Conservation (phyloP, 805 yeast genomes). For the Ogataea haglerorum region DNA sequence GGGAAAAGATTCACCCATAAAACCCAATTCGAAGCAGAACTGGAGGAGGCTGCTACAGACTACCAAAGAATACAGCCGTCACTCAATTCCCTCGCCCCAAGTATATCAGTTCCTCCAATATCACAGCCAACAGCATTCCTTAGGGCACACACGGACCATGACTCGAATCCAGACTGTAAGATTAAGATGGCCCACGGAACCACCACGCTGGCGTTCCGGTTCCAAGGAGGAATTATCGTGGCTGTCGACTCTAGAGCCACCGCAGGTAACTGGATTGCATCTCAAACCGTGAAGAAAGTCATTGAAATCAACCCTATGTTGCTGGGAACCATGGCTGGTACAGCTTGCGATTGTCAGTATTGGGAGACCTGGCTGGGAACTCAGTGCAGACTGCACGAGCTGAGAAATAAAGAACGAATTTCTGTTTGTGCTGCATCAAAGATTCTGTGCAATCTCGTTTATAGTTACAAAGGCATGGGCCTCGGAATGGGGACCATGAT, state of each 20-base stretch:
- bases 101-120: slow-evolving; percentile 74
- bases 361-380: slow-evolving; percentile 99
- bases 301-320: slow-evolving; percentile 93
- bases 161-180: slow-evolving; percentile 85
- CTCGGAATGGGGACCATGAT: slow-evolving; percentile 99
- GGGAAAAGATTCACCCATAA: slow-evolving; percentile 27
- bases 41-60: slow-evolving; percentile 20
- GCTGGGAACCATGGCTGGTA: slow-evolving; percentile 98
- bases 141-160: slow-evolving; percentile 98
- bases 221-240: slow-evolving; percentile 90
- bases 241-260: slow-evolving; percentile 99
- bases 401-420: slow-evolving; percentile 91
- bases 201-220: slow-evolving; percentile 95
- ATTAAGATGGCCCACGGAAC: slow-evolving; percentile 98
- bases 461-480: slow-evolving; percentile 97
- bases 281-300: slow-evolving; percentile 96
- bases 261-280: slow-evolving; percentile 97
- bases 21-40: slow-evolving; percentile 24
- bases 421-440: slow-evolving; percentile 96
- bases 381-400: slow-evolving; percentile 92
- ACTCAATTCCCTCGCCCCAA: slow-evolving; percentile 45
- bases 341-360: slow-evolving; percentile 98
- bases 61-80: slow-evolving; percentile 17
- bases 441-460: slow-evolving; percentile 84
- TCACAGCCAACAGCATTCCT: slow-evolving; percentile 87